phyloP scores from a whole-genome alignment of 768 basidiomycete species.

The Pholiota molesta region DNA sequence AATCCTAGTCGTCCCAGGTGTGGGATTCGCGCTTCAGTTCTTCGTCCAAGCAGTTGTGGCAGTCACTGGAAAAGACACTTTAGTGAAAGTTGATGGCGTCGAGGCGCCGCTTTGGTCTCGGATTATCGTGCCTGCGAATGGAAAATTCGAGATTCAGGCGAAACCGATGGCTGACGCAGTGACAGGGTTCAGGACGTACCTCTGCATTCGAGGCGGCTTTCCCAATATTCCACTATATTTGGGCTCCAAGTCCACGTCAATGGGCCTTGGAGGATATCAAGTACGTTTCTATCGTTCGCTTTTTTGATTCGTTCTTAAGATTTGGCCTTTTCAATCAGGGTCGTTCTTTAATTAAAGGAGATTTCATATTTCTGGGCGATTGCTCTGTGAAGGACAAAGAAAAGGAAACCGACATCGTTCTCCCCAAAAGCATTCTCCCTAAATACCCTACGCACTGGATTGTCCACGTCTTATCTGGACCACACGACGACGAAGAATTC shows the following conservation, averaged over 20 bases:
- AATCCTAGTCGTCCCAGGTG: constrained; percentile 47
- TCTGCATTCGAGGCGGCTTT: constrained; percentile 63
- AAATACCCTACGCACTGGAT: constrained; percentile 51
- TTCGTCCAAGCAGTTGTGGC: constrained; percentile 51
- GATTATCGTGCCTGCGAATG: constrained; percentile 46
- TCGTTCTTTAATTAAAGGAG: constrained; percentile 51
- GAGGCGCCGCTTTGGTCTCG: constrained; percentile 50
- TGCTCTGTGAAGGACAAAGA: constrained; percentile 28
- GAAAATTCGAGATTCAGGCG: constrained; percentile 43
- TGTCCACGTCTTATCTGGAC: constrained; percentile 60
- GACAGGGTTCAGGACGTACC: constrained; percentile 55
- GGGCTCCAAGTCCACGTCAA: constrained; percentile 66
- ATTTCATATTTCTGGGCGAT: constrained; percentile 46
- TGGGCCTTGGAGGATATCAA: constrained; percentile 65
- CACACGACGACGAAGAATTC: constrained; percentile 63
- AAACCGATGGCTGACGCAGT: constrained; percentile 18
- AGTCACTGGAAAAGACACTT: constrained; percentile 53
- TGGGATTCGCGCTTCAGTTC: constrained; percentile 51
- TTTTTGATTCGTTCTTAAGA: not conserved
- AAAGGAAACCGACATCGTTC: not conserved
- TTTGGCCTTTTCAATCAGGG: constrained; percentile 37
- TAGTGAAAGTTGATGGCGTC: constrained; percentile 44
- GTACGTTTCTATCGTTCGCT: constrained; percentile 23
- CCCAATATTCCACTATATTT: constrained; percentile 58
- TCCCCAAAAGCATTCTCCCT: constrained; percentile 40